A percentile compares a stretch with the other conserved stretches of the same genome.
phyloP scores from a whole-genome alignment of 2,329 filamentous ascomycete genomes.

The Ophiostoma tasmaniense region DNA sequence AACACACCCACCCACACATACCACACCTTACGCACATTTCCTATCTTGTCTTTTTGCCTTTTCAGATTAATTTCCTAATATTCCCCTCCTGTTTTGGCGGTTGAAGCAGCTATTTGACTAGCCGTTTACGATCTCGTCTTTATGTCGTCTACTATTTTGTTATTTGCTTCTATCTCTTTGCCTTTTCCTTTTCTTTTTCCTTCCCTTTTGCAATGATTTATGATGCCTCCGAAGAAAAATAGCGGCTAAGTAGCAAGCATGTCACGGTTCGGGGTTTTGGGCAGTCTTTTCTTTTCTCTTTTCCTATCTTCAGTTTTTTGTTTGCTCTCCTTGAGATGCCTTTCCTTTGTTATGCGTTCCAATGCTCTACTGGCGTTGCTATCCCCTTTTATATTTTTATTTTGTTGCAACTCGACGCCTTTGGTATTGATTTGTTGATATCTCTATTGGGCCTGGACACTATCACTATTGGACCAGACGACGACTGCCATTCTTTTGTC shows the following conservation, averaged over 20 bases:
- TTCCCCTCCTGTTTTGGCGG: background rate
- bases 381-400: background rate
- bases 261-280: background rate
- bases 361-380: background rate
- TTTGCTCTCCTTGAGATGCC: background rate
- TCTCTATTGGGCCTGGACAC: background rate
- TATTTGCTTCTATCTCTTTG: background rate
- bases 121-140: background rate
- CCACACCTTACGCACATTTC: background rate
- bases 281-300: background rate
- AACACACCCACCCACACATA: background rate
- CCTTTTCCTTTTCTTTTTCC: background rate
- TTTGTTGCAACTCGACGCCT: background rate
- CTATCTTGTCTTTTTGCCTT: background rate
- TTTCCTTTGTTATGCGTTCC: background rate
- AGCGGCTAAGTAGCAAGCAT: conserved; percentile 12
- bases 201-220: conserved; percentile 20
- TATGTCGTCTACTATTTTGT: background rate
- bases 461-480: conserved; percentile 2
- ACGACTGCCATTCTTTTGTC: background rate
- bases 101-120: background rate
- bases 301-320: background rate
- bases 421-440: background rate
- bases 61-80: background rate
- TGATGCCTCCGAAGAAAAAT: conserved; percentile 21